A percentile compares a stretch with the other conserved stretches of the same genome.
Conservation (phyloP, 352 stramenopile genomes). For the Peronospora farinosa region DNA sequence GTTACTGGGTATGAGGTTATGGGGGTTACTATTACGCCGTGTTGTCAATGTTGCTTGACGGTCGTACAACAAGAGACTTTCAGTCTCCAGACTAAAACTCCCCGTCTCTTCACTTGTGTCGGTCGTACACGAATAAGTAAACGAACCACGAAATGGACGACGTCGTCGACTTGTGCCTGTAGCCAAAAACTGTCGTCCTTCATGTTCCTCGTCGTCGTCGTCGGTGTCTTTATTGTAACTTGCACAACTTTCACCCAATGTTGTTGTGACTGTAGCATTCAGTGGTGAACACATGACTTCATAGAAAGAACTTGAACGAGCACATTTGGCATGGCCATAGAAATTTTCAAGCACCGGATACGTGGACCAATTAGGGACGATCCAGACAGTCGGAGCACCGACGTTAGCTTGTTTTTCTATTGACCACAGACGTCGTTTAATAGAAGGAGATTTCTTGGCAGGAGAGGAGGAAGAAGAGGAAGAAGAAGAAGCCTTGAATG, state of each 20-base stretch:
- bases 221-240: conserved; percentile 32
- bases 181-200: neutral
- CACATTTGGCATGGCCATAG: conserved; percentile 45
- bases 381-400: conserved; percentile 59
- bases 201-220: conserved; percentile 13
- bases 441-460: neutral
- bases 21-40: neutral
- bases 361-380: conserved; percentile 57
- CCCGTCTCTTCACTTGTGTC: conserved; percentile 54
- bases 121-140: conserved; percentile 65
- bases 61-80: conserved; percentile 24
- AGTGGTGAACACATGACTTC: conserved; percentile 80
- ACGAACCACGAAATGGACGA: conserved; percentile 40
- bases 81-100: conserved; percentile 11
- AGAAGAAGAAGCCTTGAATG: conserved; percentile 5
- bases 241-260: conserved; percentile 50
- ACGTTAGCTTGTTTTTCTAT: conserved; percentile 17
- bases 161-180: conserved; percentile 10
- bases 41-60: conserved; percentile 7
- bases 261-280: conserved; percentile 48
- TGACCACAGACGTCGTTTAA: conserved; percentile 13
- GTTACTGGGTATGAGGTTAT: conserved; percentile 5
- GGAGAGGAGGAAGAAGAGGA: conserved; percentile 8
- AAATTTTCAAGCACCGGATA: conserved; percentile 79
- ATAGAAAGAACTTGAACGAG: conserved; percentile 66